Evolutionary conservation across 768 basidiomycete genomes (phyloP).

Genomic region (Nevesoporus exiguus): DNA sequence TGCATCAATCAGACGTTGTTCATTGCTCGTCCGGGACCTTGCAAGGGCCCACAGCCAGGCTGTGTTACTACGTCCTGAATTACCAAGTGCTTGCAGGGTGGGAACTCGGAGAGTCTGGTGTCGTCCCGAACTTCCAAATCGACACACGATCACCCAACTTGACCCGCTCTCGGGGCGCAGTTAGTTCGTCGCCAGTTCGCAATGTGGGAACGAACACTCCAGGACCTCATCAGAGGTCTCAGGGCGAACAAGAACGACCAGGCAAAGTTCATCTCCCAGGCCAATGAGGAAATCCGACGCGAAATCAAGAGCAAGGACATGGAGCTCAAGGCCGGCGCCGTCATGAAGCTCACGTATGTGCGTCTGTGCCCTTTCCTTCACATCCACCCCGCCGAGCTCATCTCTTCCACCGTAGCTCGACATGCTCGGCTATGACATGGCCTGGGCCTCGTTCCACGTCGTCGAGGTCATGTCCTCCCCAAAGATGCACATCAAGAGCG

Average conservation of each 20-base stretch:
- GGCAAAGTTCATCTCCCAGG: conserved; percentile 85
- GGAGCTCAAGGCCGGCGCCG: conserved; percentile 93
- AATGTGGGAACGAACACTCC: conserved; percentile 97
- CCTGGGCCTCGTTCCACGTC: conserved; percentile 95
- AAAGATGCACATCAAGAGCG: conserved; percentile 86
- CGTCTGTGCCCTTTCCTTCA: conserved; percentile 33
- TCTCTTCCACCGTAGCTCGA: conserved; percentile 61
- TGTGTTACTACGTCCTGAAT: too few relatives aligned
- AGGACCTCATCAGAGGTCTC: conserved; percentile 92
- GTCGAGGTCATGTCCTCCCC: conserved; percentile 97
- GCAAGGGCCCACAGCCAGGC: too few relatives aligned
- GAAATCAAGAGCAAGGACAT: conserved; percentile 94
- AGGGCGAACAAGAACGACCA: conserved; percentile 95
- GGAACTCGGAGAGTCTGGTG: too few relatives aligned
- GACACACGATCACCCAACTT: too few relatives aligned
- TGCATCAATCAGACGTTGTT: too few relatives aligned
- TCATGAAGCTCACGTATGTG: conserved; percentile 96
- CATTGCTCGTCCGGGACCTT: too few relatives aligned
- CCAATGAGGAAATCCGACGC: conserved; percentile 88
- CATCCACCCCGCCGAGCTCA: conserved; percentile 4
- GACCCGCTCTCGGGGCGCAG: too few relatives aligned
- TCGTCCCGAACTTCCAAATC: not conserved
- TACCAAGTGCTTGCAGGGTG: too few relatives aligned
- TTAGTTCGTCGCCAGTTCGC: not conserved
- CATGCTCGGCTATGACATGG: conserved; percentile 95